Evolutionary conservation across 192 early-diverging fungal species (phyloP).

Genomic region (Cladochytrium replicatum): DNA sequence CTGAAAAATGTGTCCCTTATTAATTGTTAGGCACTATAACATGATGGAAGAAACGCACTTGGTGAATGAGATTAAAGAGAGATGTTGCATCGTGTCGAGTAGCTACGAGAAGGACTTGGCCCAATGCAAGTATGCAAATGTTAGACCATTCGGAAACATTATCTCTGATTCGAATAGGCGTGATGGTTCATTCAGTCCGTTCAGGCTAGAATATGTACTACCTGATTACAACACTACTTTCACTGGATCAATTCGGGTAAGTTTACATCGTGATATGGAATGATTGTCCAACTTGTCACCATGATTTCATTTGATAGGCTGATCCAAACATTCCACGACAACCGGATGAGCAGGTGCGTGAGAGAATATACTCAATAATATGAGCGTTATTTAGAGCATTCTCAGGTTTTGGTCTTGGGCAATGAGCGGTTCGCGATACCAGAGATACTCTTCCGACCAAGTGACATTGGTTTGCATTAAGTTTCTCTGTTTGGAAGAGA

Average conservation of each 20-base stretch:
- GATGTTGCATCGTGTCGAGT: slow-evolving; percentile 67
- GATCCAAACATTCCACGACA: neutral
- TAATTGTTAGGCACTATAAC: slow-evolving; percentile 57
- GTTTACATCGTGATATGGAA: neutral
- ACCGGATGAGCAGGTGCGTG: too few relatives aligned
- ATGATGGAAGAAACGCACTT: slow-evolving; percentile 91
- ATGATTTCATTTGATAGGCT: neutral
- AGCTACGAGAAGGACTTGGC: slow-evolving; percentile 58
- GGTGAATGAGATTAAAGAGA: slow-evolving; percentile 76
- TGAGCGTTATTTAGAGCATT: neutral
- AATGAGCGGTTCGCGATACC: slow-evolving; percentile 69
- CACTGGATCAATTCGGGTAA: slow-evolving; percentile 45
- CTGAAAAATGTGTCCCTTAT: neutral
- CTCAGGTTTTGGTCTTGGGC: slow-evolving; percentile 53
- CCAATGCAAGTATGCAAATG: slow-evolving; percentile 29
- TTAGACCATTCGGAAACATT: neutral
- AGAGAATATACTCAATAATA: too few relatives aligned
- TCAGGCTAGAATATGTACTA: slow-evolving; percentile 55
- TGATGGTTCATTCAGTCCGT: slow-evolving; percentile 2
- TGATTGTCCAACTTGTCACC: slow-evolving; percentile 5
- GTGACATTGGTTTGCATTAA: slow-evolving; percentile 50
- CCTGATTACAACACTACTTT: slow-evolving; percentile 47
- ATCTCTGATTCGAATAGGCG: neutral
- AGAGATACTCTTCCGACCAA: slow-evolving; percentile 64
- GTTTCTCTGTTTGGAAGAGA: slow-evolving; percentile 1